phyloP scores from a whole-genome alignment of 257 asterid species.

The Nyctanthes arbortristis region DNA sequence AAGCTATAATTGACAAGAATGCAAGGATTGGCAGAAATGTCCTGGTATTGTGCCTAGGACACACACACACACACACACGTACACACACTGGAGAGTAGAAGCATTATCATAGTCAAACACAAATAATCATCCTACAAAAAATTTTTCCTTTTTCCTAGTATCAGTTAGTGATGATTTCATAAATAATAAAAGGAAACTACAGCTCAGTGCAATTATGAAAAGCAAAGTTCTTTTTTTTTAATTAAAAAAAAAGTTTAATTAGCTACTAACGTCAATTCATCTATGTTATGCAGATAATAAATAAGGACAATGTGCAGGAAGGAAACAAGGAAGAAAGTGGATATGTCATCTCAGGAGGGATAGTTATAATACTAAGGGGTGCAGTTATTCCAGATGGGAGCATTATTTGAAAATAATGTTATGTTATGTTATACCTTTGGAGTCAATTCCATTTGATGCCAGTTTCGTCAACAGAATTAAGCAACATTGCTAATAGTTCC shows the following conservation, averaged over 20 bases:
- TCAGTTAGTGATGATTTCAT: too few species aligned
- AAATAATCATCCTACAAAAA: not conserved
- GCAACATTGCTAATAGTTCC: too few species aligned
- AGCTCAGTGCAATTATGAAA: too few species aligned
- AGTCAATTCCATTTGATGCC: too few species aligned
- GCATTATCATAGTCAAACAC: too few species aligned
- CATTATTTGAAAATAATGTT: slow-evolving; percentile 35
- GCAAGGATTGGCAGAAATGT: slow-evolving; percentile 89
- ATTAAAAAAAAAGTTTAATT: too few species aligned
- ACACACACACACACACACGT: too few species aligned
- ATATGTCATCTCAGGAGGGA: slow-evolving; percentile 59
- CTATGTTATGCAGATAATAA: slow-evolving; percentile 55
- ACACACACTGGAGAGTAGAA: too few species aligned
- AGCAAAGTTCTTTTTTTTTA: too few species aligned
- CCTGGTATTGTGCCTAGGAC: slow-evolving; percentile 50
- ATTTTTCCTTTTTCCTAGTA: not conserved
- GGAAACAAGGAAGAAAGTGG: slow-evolving; percentile 67
- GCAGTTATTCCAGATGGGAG: slow-evolving; percentile 71
- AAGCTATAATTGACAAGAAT: slow-evolving; percentile 74
- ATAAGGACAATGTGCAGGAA: slow-evolving; percentile 70
- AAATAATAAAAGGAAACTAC: too few species aligned
- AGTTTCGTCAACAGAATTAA: too few species aligned
- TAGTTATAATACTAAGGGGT: slow-evolving; percentile 53
- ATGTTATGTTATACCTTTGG: not conserved
- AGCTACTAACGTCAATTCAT: not conserved